Evolutionary conservation across 208 protist species (phyloP).

Genomic region (Crithidia bombi): DNA sequence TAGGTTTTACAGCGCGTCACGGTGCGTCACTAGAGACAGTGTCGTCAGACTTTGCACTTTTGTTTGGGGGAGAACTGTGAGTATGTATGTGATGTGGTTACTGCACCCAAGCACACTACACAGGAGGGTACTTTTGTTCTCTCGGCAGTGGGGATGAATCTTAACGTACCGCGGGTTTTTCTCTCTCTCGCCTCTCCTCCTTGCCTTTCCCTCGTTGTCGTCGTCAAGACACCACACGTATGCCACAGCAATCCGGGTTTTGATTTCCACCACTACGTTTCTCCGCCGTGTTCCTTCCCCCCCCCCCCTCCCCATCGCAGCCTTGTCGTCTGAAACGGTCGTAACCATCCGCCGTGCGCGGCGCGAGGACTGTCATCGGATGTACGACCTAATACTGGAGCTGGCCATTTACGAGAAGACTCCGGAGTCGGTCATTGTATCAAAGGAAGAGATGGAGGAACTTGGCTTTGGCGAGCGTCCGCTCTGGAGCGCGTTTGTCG

Average conservation of each 20-base stretch:
- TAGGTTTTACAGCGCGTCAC: no score
- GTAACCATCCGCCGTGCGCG: slow-evolving; percentile 39
- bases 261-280: not conserved
- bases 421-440: slow-evolving; percentile 39
- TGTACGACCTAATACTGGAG: slow-evolving; percentile 51
- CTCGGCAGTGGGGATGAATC: no score
- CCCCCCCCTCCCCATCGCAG: not conserved
- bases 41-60: no score
- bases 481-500: slow-evolving; percentile 53
- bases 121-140: no score
- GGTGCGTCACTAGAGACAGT: no score
- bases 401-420: slow-evolving; percentile 48
- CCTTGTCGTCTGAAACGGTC: slow-evolving; percentile 13
- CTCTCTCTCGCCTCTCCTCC: no score
- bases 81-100: no score
- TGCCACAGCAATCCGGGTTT: not conserved
- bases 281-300: not conserved
- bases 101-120: no score
- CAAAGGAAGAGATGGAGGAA: slow-evolving; percentile 42
- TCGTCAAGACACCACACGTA: not conserved
- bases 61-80: no score
- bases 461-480: slow-evolving; percentile 39
- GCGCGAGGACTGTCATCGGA: slow-evolving; percentile 31
- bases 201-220: not conserved
- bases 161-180: no score